A percentile compares a stretch with the other conserved stretches of the same genome.
phyloP scores from a whole-genome alignment of 345 rosid genomes.

The Durio zibethinus region DNA sequence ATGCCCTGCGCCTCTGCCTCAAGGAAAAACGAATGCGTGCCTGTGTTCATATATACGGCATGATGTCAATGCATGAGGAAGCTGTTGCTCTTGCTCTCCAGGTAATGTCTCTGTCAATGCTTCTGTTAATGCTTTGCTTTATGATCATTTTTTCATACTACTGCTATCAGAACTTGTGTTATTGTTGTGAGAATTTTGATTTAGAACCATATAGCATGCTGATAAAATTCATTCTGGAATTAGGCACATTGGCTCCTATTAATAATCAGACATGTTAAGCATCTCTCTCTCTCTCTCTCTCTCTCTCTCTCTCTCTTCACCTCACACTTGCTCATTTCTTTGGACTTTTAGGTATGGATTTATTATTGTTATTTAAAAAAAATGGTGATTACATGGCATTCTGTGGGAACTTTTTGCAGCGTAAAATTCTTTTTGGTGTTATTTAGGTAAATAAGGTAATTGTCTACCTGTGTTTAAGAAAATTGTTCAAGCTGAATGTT shows the following conservation, averaged over 20 bases:
- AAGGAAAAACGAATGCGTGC: constrained; percentile 96
- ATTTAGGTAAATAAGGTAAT: constrained; percentile 4
- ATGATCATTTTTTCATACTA: not conserved
- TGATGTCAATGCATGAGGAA: constrained; percentile 99
- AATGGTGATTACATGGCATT: not conserved
- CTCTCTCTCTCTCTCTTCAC: not conserved
- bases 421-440: not conserved
- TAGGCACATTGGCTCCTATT: constrained; percentile 1
- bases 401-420: not conserved
- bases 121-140: not conserved
- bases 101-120: constrained; percentile 38
- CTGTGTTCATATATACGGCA: constrained; percentile 94
- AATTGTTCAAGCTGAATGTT: not conserved
- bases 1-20: constrained; percentile 95
- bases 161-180: not conserved
- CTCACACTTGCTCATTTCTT: too few relatives aligned
- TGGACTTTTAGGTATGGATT: not conserved
- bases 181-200: not conserved
- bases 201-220: not conserved
- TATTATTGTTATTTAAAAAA: not conserved
- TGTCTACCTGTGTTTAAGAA: not conserved
- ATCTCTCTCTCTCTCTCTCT: not conserved
- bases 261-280: not conserved
- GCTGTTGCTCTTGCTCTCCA: constrained; percentile 98
- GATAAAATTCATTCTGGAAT: constrained; percentile 12